Evolutionary conservation across 495 filamentous ascomycete genomes (phyloP).

Genomic region (Cercophora sp.): DNA sequence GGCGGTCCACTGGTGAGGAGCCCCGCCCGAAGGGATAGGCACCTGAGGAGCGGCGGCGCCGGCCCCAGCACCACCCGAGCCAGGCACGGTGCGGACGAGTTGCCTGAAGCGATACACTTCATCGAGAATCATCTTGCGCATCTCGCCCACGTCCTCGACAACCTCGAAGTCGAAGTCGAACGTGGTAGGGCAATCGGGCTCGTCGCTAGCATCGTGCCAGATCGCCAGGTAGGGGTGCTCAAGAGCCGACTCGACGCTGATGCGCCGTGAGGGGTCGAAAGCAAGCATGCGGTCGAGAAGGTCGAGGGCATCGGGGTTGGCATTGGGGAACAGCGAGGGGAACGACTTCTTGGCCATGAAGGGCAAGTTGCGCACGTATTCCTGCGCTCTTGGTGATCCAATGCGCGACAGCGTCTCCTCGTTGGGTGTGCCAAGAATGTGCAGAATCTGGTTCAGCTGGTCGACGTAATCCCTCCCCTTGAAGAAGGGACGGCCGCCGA

Average conservation of each 20-base stretch:
- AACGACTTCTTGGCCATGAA: slow-evolving; percentile 93
- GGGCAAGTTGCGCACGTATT: slow-evolving; percentile 96
- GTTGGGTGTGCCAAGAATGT: slow-evolving; percentile 94
- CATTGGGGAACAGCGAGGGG: slow-evolving; percentile 82
- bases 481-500: slow-evolving; percentile 96
- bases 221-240: slow-evolving; percentile 95
- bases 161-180: slow-evolving; percentile 99
- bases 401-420: slow-evolving; percentile 93
- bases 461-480: slow-evolving; percentile 99
- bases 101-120: slow-evolving; percentile 83
- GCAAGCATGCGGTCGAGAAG: slow-evolving; percentile 94
- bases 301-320: slow-evolving; percentile 94
- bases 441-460: slow-evolving; percentile 97
- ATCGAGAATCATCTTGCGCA: slow-evolving; percentile 95
- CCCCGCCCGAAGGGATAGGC: slow-evolving; percentile 68
- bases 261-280: slow-evolving; percentile 87
- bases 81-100: slow-evolving; percentile 64
- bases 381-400: slow-evolving; percentile 91
- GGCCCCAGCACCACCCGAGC: slow-evolving; percentile 23
- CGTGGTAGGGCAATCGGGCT: slow-evolving; percentile 84
- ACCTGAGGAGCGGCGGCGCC: slow-evolving; percentile 42
- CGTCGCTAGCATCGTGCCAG: slow-evolving; percentile 97
- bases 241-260: slow-evolving; percentile 88
- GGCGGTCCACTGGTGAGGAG: slow-evolving; percentile 60
- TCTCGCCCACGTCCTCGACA: slow-evolving; percentile 84